Evolutionary conservation across 106 monocot species (phyloP).

Genomic region (Dioscorea alata): DNA sequence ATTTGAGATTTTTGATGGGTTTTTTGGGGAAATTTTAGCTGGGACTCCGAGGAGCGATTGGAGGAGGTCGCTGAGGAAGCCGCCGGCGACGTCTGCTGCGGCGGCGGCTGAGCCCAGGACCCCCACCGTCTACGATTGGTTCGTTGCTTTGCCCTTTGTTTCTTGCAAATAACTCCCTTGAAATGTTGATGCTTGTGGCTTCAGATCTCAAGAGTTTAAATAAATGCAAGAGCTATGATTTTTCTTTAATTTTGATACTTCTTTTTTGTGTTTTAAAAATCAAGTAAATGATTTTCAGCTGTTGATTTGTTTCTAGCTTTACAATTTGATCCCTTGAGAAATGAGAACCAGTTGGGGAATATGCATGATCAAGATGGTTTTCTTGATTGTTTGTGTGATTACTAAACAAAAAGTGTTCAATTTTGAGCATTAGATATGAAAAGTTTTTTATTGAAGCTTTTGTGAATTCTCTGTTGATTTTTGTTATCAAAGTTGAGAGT

Average conservation of each 20-base stretch:
- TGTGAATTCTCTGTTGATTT: too few relatives aligned
- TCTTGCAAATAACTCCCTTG: background rate
- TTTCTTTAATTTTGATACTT: too few relatives aligned
- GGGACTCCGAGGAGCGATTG: background rate
- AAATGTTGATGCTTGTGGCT: background rate
- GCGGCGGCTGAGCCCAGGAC: background rate
- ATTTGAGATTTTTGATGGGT: background rate
- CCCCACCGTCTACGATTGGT: constrained; percentile 3
- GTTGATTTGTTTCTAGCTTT: background rate
- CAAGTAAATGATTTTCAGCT: background rate
- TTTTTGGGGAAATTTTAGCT: background rate
- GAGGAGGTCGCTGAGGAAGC: background rate
- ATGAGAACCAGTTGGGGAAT: background rate
- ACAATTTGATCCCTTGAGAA: background rate
- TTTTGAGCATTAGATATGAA: background rate
- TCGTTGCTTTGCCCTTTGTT: background rate
- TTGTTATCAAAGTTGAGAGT: too few relatives aligned
- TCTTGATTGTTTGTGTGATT: background rate
- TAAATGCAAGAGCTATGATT: background rate
- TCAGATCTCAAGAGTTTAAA: background rate
- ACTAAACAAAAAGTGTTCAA: background rate
- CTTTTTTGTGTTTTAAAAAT: too few relatives aligned
- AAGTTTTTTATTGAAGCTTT: too few relatives aligned
- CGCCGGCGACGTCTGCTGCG: background rate
- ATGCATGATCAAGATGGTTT: too few relatives aligned